These are phyloP conservation scores for Acer negundo DNA, from an alignment of 345 rosid species.

Conservation along the genomic window DNA sequence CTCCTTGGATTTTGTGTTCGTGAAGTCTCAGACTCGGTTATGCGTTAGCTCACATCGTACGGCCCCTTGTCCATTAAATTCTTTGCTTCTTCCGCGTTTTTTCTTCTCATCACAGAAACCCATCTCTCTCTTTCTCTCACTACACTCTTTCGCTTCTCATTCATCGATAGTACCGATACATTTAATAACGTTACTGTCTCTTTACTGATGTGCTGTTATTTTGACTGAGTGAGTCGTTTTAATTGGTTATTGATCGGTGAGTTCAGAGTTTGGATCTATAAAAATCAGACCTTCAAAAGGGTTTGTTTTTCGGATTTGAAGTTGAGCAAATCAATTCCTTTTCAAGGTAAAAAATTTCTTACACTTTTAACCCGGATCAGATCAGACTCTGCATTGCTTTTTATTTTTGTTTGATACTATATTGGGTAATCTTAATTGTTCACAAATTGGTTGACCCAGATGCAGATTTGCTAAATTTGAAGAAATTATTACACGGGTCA, in stretches of 20 bases:
- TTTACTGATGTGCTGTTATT: neutral
- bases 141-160: neutral
- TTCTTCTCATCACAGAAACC: neutral
- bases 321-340: neutral
- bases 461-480: neutral
- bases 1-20: neutral
- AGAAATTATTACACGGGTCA: neutral
- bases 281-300: neutral
- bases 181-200: neutral
- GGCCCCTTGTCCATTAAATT: neutral
- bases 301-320: neutral
- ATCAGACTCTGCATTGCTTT: slow-evolving; percentile 21
- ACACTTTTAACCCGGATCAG: slow-evolving; percentile 10
- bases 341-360: neutral
- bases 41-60: neutral
- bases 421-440: slow-evolving; percentile 5
- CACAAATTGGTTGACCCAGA: slow-evolving; percentile 13
- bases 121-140: neutral
- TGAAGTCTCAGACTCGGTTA: neutral
- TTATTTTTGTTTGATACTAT: neutral
- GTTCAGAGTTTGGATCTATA: slow-evolving; percentile 15
- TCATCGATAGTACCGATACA: neutral
- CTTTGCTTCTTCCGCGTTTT: neutral
- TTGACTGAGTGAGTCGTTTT: neutral
- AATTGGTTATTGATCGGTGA: neutral